Percentiles rank a stretch among this genome's conserved stretches.
Evolutionary conservation across 2,329 filamentous ascomycete species (phyloP).

Genomic region (Fusarium proliferatum): DNA sequence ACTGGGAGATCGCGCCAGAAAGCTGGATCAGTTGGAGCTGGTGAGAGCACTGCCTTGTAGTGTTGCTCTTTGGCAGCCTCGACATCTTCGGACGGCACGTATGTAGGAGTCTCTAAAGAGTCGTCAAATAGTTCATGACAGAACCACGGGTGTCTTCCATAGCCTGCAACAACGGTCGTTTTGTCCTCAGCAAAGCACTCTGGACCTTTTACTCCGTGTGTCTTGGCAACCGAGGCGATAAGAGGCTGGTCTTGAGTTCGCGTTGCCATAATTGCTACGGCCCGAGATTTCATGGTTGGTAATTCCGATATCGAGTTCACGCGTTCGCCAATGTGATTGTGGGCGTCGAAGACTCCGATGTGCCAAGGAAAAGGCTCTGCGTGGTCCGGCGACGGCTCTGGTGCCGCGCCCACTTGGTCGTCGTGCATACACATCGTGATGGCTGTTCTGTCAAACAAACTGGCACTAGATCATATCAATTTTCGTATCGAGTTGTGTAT

Average conservation of each 20-base stretch:
- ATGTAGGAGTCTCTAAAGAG: not conserved
- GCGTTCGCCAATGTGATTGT: constrained; percentile 40
- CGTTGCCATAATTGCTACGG: constrained; percentile 40
- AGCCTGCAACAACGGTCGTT: constrained; percentile 30
- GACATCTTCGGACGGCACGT: not conserved
- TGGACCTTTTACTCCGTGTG: not conserved
- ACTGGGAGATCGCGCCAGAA: constrained; percentile 60
- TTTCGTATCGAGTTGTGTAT: no score
- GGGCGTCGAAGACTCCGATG: constrained; percentile 49
- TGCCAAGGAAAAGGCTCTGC: constrained; percentile 35
- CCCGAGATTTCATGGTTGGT: constrained; percentile 21
- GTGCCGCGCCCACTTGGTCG: no score
- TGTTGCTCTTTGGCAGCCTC: constrained; percentile 31
- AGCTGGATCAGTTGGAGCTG: constrained; percentile 22
- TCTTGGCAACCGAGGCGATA: not conserved
- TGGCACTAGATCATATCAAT: no score
- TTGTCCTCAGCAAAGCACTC: constrained; percentile 1
- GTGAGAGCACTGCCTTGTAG: constrained; percentile 32
- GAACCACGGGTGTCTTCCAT: constrained; percentile 44
- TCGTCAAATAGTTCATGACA: constrained; percentile 41
- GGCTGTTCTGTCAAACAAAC: no score
- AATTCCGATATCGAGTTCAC: constrained; percentile 1
- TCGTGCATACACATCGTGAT: no score
- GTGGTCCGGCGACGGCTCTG: no score
- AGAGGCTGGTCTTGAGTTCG: constrained; percentile 39